phyloP scores from a whole-genome alignment of 179 eudicot genomes.

The Monotropa hypopitys region DNA sequence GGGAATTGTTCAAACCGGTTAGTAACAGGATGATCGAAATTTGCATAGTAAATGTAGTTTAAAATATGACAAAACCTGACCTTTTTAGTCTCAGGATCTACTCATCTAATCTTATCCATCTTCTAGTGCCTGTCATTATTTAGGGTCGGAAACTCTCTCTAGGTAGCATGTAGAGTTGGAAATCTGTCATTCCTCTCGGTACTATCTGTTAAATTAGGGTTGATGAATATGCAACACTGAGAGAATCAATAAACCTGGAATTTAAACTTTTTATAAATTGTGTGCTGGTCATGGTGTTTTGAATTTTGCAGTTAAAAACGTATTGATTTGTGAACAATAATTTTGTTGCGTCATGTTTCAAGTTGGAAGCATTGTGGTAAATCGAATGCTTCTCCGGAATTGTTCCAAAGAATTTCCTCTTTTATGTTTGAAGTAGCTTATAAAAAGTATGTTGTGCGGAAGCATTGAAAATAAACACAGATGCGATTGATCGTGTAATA shows the following conservation, averaged over 20 bases:
- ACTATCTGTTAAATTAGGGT: background rate
- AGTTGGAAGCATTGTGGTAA: background rate
- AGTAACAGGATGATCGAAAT: conserved; percentile 25
- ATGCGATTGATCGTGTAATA: too few relatives aligned
- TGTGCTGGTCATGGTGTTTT: background rate
- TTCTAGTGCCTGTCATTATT: background rate
- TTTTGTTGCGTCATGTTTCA: background rate
- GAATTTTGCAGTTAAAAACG: background rate
- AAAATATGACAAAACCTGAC: background rate
- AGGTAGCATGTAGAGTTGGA: background rate
- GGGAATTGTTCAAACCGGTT: conserved; percentile 38
- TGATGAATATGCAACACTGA: background rate
- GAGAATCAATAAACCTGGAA: conserved; percentile 7
- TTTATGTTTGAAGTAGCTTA: too few relatives aligned
- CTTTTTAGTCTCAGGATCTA: conserved; percentile 1
- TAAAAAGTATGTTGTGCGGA: too few relatives aligned
- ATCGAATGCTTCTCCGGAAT: background rate
- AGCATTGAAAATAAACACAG: too few relatives aligned
- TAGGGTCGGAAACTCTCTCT: background rate
- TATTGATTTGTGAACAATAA: background rate
- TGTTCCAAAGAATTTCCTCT: background rate
- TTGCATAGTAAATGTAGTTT: conserved; percentile 9
- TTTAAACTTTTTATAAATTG: background rate
- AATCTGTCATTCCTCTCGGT: background rate
- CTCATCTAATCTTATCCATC: conserved; percentile 4